Evolutionary conservation across 2,329 filamentous ascomycete genomes (phyloP), one percentile per base, ranked within the genome.

Genomic region (Sporothrix brunneoviolacea): DNA sequence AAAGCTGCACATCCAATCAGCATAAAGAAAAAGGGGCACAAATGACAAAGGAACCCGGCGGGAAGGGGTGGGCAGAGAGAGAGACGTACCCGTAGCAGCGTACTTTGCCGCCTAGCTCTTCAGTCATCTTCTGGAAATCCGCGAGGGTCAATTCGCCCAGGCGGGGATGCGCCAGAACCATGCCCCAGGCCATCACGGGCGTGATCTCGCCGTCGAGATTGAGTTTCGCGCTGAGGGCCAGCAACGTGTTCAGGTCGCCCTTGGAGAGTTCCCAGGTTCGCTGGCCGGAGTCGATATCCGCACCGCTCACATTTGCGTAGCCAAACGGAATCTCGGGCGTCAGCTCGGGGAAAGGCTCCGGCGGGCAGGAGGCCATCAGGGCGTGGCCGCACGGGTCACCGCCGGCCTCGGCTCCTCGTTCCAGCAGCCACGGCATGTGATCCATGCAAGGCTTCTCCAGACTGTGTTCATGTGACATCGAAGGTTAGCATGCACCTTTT

Each of bases 371-470:
- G 15, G 88, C 87, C 91, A 97, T 97, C 58, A 97, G 74, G 4
- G 88, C 91, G 66, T 98, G 93, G 36, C 91, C 93, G 57, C 87
- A 91, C 37, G 87, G 75, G 52, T 85, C 80, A 58, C 77, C 77
- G 56, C 85, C 84, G 48, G 77, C 72, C 50, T 81, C 73, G 59
- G 64, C 69, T 49, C 73, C 69, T 59, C 75, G 70, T 60, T 82
- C 83, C 58, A 91, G 73, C 54, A 95, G 75, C 69, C 84, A 88
- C 59, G 89, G 87, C 70, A 91, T 78, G 68, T 95, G 90, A 60
- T 90, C 83, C 80, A 95, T 94, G 74, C 93, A 97, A 47, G 91
- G 88, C 65, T 85, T 86, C 73, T 96, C 91, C 67, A 95, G 86
- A 64, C 78, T 87, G 85, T 76, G 77, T 57, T 67, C 52, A 57